Evolutionary conservation across 2,329 filamentous ascomycete species (phyloP), one percentile per base, ranked within the genome.

Genomic region (Phialocephala sp.): DNA sequence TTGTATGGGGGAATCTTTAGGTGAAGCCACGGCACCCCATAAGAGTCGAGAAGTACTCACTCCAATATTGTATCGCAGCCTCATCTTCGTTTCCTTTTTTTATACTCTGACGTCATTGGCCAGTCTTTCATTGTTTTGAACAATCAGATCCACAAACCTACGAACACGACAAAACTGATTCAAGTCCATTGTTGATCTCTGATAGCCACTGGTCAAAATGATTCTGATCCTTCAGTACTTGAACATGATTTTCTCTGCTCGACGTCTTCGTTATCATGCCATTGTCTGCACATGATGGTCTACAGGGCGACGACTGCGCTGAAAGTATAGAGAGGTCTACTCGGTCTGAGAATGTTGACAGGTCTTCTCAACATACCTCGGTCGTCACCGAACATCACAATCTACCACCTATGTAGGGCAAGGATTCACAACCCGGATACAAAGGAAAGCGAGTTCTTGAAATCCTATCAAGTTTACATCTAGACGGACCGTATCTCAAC

Each of bases 301-400:
- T 39, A 11, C 32, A 57, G 18, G 18, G 55, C n/a, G 55, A 41
- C 20, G 59, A 39, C 24, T 35, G 45, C 37, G 27, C 35, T 15
- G 35, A 60, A 27, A 37, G 18, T 39, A n/a, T 41, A 22, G 55
- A 52, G 32, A 24, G 27, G 2, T 37, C 41, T 2, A 24, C 22
- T n/a, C 41, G 24, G 11, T n/a, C 45, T 27, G 47, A 37, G 12
- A 61, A 8, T 41, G 14, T 55, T 6, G 58, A 65, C 15, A 61
- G 58, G 35, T n/a, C 15, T 4, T 50, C 52, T 6, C 52, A 61
- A 36, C 58, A 52, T 32, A 39, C 47, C 9, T 60, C 62, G 11
- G n/a, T 36, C 2, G 61, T 61, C n/a, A 20, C 45, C 24, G 39
- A 59, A 20, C 37, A 60, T 18, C 22, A 61, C 22, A 58, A 65